Evolutionary conservation across 2,329 filamentous ascomycete genomes (phyloP).

Genomic region (Chlorencoelia australis): DNA sequence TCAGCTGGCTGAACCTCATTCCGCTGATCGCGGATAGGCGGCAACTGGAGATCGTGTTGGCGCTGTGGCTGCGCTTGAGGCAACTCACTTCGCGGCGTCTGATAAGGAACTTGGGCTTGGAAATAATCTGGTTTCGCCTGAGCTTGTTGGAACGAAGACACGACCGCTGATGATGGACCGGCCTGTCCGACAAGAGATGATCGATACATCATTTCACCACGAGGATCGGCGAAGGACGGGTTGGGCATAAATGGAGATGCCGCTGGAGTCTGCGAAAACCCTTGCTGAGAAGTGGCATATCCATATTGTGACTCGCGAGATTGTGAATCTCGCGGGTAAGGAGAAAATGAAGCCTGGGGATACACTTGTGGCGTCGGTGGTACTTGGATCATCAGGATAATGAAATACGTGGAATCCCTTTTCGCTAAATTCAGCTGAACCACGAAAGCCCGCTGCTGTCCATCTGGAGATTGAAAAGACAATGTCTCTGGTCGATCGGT

Average conservation of each 20-base stretch:
- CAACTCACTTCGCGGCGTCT: conserved; percentile 44
- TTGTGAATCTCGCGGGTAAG: conserved; percentile 20
- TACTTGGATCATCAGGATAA: conserved; percentile 35
- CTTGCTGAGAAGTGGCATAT: conserved; percentile 22
- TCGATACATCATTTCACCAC: conserved; percentile 21
- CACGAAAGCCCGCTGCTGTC: conserved; percentile 39
- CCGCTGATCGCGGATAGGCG: conserved; percentile 33
- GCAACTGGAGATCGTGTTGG: conserved; percentile 31
- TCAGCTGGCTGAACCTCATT: conserved; percentile 21
- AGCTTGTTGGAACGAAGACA: conserved; percentile 38
- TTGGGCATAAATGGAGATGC: conserved; percentile 17
- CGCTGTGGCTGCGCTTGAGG: conserved; percentile 23
- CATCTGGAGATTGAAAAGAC: conserved; percentile 42
- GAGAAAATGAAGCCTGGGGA: conserved; percentile 18
- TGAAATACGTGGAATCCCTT: conserved; percentile 51
- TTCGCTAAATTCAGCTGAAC: conserved; percentile 48
- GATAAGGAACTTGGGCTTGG: conserved; percentile 33
- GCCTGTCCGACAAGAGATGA: conserved; percentile 14
- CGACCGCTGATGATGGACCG: conserved; percentile 28
- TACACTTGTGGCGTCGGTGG: conserved; percentile 19
- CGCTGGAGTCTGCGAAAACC: conserved; percentile 12
- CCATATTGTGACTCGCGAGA: conserved; percentile 25
- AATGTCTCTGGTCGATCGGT: conserved; percentile 46
- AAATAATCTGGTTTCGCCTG: conserved; percentile 36
- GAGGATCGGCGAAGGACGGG: conserved; percentile 17